phyloP scores from a whole-genome alignment of 2,329 filamentous ascomycete species.

The Neoarthrinium moseri region DNA sequence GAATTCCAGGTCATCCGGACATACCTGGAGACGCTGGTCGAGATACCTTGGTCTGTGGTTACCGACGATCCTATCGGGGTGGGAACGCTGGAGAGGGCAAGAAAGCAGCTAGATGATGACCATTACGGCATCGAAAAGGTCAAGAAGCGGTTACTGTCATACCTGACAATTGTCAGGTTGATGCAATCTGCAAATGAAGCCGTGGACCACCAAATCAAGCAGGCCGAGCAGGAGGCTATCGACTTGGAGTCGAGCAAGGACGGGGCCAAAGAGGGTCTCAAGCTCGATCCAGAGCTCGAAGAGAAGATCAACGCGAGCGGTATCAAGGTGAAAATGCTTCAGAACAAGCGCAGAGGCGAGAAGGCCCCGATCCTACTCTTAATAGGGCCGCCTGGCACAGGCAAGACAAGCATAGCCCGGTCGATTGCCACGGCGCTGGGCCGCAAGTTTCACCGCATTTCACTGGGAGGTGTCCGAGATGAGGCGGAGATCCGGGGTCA shows the following conservation, averaged over 20 bases:
- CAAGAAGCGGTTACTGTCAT: constrained; percentile 94
- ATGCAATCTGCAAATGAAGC: constrained; percentile 89
- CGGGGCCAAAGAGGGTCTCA: constrained; percentile 23
- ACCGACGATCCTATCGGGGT: constrained; percentile 85
- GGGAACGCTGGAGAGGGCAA: constrained; percentile 74
- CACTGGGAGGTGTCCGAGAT: constrained; percentile 90
- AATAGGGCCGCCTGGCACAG: constrained; percentile 89
- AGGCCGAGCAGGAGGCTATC: constrained; percentile 58
- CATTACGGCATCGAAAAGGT: constrained; percentile 97
- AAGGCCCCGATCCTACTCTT: constrained; percentile 95
- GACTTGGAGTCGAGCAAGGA: constrained; percentile 42
- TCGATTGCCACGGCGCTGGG: constrained; percentile 90
- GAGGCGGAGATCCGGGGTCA: constrained; percentile 97
- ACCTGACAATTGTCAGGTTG: constrained; percentile 90
- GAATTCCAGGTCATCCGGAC: constrained; percentile 93
- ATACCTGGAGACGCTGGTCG: constrained; percentile 89
- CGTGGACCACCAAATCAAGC: constrained; percentile 74
- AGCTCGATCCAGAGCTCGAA: constrained; percentile 33
- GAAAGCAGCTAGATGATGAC: constrained; percentile 90
- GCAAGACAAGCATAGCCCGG: constrained; percentile 92
- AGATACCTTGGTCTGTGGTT: constrained; percentile 86
- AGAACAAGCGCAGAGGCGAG: constrained; percentile 82
- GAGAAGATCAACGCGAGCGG: constrained; percentile 42
- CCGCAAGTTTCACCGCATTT: constrained; percentile 95
- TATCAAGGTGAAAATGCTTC: constrained; percentile 72